Evolutionary conservation across 805 yeast species (phyloP).

Genomic region (Nakazawaea peltata): DNA sequence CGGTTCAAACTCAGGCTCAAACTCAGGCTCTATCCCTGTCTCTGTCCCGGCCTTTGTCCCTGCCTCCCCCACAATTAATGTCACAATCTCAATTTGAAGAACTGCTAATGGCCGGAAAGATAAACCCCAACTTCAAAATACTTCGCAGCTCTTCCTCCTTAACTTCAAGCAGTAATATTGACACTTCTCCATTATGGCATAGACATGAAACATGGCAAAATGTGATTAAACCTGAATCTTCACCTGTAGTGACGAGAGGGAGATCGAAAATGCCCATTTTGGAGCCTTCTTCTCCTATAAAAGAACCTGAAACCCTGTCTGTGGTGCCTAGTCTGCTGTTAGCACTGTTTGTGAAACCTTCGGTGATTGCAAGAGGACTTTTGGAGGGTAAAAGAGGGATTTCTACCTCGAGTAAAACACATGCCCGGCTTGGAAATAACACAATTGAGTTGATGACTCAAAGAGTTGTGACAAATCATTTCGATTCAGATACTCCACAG

Average conservation of each 20-base stretch:
- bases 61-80: no score
- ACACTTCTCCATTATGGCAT: constrained; percentile 7
- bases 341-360: neutral
- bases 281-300: constrained; percentile 1
- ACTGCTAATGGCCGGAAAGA: no score
- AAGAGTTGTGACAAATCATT: neutral
- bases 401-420: neutral
- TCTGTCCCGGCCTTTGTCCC: no score
- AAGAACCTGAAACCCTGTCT: neutral
- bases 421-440: neutral
- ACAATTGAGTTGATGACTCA: constrained; percentile 5
- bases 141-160: no score
- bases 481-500: neutral
- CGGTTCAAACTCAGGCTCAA: no score
- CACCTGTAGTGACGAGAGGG: neutral
- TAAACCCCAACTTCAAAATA: no score
- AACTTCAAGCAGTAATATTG: no score
- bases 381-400: neutral
- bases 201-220: constrained; percentile 6
- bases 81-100: no score
- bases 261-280: constrained; percentile 1
- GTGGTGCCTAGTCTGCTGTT: neutral
- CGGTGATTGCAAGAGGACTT: neutral
- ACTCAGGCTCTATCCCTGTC: no score
- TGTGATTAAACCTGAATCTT: neutral